Base-by-base conservation (phyloP, 2,329 filamentous ascomycete genomes). In the Achaetomium macrosporum region DNA sequence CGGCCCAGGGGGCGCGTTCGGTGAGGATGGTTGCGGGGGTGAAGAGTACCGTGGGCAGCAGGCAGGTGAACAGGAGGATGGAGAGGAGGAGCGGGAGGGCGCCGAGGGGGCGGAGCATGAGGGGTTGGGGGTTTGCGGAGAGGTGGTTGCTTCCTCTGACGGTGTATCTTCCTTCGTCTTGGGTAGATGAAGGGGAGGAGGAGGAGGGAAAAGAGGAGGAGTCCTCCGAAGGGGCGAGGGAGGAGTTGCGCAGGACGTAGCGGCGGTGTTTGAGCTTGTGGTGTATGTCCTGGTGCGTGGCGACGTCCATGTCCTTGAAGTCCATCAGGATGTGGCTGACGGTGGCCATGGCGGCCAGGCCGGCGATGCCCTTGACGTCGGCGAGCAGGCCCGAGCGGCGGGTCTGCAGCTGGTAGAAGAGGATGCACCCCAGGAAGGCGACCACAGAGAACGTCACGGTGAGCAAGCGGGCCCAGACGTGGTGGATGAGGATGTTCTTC, bases 311-410 rank as follows among this genome's bases (percentile, higher is more conserved):
- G 52, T 83, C 83, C 57, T 82, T 82, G 63, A 90, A 89, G 63
- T 90, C 86, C 68, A 82, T 83, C 57, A 89, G 70, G 64, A 89
- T 87, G 59, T 89, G 85, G 57, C 79, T 83, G 56, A 81, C 80
- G 2, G 87, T 85, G 10, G 86, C 85, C 85, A 90, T 88, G 51
- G 85, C 82, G 6, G 86, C 86, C 36, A 89, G 75, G 1, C 86
- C 86, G 1, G 85, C 84, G 47, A 90, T 87, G 6, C 86, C 86
- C 59, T 82, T 83, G 7, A 87, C 85, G 63, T 89, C 83, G 6
- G 80, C 79, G 3, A 82, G 67, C 15, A 90, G 72, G 0, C 86
- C 86, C 3, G 83, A 86, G 37, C 79, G 81, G 19, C 86, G 74
- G 15, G 74, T 74, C 51, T 79, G 77, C 41, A 88, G 76, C 55